Evolutionary conservation across 2,329 filamentous ascomycete species (phyloP).

Genomic region (Leptographium galeiforme): DNA sequence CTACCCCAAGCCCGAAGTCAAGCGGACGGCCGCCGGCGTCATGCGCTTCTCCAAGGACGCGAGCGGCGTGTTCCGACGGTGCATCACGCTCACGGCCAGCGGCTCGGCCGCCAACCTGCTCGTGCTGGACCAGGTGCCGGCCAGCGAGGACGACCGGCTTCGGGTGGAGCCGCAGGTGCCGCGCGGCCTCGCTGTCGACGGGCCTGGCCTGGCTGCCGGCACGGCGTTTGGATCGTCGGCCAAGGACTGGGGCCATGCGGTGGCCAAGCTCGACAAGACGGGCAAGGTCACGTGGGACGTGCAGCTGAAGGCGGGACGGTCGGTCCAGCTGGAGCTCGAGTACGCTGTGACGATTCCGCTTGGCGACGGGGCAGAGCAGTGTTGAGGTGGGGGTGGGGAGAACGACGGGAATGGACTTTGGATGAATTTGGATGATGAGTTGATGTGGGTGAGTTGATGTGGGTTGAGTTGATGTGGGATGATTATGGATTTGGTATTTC

Average conservation of each 20-base stretch:
- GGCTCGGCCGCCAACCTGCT: slow-evolving; percentile 27
- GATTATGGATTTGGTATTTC: no score
- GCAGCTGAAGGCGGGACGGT: slow-evolving; percentile 40
- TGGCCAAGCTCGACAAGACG: slow-evolving; percentile 37
- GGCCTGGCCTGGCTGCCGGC: slow-evolving; percentile 18
- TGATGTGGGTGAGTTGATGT: no score
- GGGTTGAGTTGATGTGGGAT: no score
- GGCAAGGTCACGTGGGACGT: slow-evolving; percentile 49
- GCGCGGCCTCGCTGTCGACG: slow-evolving; percentile 27
- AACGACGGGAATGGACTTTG: no score
- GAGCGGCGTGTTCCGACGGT: slow-evolving; percentile 34
- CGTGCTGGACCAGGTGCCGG: slow-evolving; percentile 46
- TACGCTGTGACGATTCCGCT: slow-evolving; percentile 46
- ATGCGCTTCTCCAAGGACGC: slow-evolving; percentile 40
- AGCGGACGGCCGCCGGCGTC: slow-evolving; percentile 31
- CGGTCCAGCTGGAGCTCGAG: slow-evolving; percentile 43
- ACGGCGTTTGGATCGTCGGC: slow-evolving; percentile 13
- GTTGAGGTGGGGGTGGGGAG: no score
- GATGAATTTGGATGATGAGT: no score
- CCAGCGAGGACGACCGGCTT: slow-evolving; percentile 47
- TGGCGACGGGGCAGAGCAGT: slow-evolving; percentile 25
- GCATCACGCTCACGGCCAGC: slow-evolving; percentile 37
- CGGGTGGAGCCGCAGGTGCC: slow-evolving; percentile 37
- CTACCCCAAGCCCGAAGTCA: slow-evolving; percentile 43
- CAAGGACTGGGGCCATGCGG: slow-evolving; percentile 39